Conservation (phyloP, 2,329 filamentous ascomycete genomes). For the Paramyrothecium sp. region DNA sequence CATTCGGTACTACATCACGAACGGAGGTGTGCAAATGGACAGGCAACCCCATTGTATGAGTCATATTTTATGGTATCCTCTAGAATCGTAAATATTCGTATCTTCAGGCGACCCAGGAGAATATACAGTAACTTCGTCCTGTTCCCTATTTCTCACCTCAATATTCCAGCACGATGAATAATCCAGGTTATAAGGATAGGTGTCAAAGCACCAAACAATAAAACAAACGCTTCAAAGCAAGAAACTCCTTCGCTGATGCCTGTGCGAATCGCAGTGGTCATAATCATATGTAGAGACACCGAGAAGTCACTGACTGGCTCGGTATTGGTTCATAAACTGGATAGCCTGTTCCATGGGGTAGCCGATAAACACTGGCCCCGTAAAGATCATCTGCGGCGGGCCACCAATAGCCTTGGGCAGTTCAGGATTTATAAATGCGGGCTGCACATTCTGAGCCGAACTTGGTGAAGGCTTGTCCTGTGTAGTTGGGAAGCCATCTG, state of each 20-base stretch:
- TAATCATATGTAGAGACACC: not conserved
- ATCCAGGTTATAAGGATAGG: too few species aligned
- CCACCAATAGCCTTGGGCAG: conserved; percentile 26
- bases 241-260: not conserved
- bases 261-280: not conserved
- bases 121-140: too few species aligned
- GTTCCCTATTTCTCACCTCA: too few species aligned
- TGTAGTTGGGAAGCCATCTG: conserved; percentile 16
- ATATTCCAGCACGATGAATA: too few species aligned
- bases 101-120: too few species aligned
- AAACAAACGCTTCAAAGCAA: too few species aligned
- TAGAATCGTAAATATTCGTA: too few species aligned
- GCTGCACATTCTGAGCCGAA: conserved; percentile 29
- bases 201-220: too few species aligned
- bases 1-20: too few species aligned
- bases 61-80: too few species aligned
- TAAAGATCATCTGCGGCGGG: conserved; percentile 76
- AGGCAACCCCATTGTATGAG: too few species aligned
- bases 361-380: conserved; percentile 90
- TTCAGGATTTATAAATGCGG: conserved; percentile 51
- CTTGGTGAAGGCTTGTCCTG: conserved; percentile 14
- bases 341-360: conserved; percentile 84
- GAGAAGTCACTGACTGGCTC: conserved; percentile 20
- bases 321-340: conserved; percentile 65
- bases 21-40: too few species aligned